Evolutionary conservation across 345 rosid genomes (phyloP).

Genomic region (Lagerstroemia speciosa): DNA sequence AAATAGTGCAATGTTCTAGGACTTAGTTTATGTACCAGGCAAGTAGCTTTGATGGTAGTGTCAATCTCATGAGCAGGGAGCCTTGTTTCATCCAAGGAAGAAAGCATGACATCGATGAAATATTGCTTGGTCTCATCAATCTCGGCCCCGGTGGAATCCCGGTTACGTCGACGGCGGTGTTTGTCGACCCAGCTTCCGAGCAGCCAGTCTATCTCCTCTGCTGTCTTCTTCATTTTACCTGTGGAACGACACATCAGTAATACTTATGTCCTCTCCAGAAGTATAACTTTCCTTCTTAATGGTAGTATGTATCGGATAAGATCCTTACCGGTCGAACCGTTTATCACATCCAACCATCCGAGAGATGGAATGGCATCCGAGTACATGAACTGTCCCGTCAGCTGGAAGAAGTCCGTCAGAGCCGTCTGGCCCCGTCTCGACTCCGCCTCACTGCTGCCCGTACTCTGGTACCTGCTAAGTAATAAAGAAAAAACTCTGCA

Average conservation of each 20-base stretch:
- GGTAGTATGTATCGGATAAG: too few species aligned
- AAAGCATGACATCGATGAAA: constrained; percentile 34
- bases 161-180: constrained; percentile 20
- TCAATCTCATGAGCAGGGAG: constrained; percentile 16
- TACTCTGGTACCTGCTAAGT: constrained; percentile 9
- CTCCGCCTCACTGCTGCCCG: constrained; percentile 4
- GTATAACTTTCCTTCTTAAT: too few species aligned
- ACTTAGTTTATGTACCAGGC: constrained; percentile 16
- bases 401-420: constrained; percentile 10
- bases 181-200: constrained; percentile 27
- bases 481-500: too few species aligned
- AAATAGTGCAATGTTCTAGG: neutral
- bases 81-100: constrained; percentile 11
- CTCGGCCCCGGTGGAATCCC: neutral
- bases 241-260: neutral
- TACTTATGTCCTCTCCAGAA: too few species aligned
- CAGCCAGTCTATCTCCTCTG: constrained; percentile 23
- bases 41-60: constrained; percentile 24
- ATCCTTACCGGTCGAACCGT: constrained; percentile 1
- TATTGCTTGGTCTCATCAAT: constrained; percentile 13
- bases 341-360: constrained; percentile 28
- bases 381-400: constrained; percentile 20
- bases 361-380: constrained; percentile 33
- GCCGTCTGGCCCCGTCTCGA: constrained; percentile 7
- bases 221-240: constrained; percentile 31